Percentiles rank a stretch among this genome's conserved stretches.
These are phyloP conservation scores for Cinnamomum micranthum DNA, from an alignment of 164 flowering plant species.

Conservation along the genomic window DNA sequence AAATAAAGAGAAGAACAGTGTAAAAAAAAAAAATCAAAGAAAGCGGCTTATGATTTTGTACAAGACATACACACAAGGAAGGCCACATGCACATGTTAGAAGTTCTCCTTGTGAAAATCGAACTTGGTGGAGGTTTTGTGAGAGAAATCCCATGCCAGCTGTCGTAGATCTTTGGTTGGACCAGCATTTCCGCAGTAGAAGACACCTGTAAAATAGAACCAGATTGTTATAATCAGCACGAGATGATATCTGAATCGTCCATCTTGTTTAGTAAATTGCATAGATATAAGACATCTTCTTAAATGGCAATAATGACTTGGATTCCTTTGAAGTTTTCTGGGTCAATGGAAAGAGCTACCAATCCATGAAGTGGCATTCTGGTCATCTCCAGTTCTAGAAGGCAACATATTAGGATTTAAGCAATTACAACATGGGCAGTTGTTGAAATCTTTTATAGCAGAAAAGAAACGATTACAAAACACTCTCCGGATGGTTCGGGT, in stretches of 20 bases:
- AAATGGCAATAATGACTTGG: too few relatives aligned
- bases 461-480: too few relatives aligned
- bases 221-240: neutral
- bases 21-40: neutral
- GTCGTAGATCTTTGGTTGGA: constrained; percentile 35
- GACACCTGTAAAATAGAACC: constrained; percentile 24
- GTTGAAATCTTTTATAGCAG: too few relatives aligned
- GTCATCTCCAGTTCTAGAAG: too few relatives aligned
- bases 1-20: neutral
- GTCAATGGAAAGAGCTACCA: too few relatives aligned
- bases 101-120: constrained; percentile 55
- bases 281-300: too few relatives aligned
- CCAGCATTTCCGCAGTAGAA: constrained; percentile 53
- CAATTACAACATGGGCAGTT: too few relatives aligned
- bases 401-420: too few relatives aligned
- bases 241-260: neutral
- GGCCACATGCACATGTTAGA: constrained; percentile 12
- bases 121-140: constrained; percentile 46
- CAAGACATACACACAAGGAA: neutral
- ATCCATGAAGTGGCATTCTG: too few relatives aligned
- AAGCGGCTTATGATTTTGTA: constrained; percentile 1
- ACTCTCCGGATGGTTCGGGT: too few relatives aligned
- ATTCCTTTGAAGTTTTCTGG: too few relatives aligned
- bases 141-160: constrained; percentile 45
- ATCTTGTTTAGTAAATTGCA: neutral